Percentiles rank a stretch among this genome's conserved stretches.
These are phyloP conservation scores for Paratinospora sagittata DNA, from an alignment of 164 flowering plant genomes.

Conservation along the genomic window DNA sequence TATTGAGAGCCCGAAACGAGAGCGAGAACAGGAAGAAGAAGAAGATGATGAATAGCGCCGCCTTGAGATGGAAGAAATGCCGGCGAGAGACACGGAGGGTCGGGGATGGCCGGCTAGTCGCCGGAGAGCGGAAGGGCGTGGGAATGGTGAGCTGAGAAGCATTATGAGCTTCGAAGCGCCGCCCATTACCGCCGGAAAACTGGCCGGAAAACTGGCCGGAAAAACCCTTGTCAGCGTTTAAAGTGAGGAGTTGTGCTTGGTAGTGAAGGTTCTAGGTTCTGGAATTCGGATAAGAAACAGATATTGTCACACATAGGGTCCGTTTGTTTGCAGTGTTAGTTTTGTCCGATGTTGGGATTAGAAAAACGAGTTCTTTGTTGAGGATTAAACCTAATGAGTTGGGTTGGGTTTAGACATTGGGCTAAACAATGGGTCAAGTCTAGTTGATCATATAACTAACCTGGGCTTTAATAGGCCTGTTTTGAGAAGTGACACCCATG, in stretches of 20 bases:
- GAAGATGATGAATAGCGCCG: neutral
- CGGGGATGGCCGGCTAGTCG: conserved; percentile 20
- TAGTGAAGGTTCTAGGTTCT: neutral
- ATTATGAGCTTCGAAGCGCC: conserved; percentile 39
- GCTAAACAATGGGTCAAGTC: no score
- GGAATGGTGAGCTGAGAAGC: conserved; percentile 34
- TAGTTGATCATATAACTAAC: no score
- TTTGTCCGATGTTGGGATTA: no score
- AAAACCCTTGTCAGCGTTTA: neutral
- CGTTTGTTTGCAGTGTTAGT: no score
- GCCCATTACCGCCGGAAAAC: conserved; percentile 25
- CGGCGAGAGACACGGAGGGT: neutral
- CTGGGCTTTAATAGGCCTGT: no score
- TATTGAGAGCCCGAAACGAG: conserved; percentile 9
- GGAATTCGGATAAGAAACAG: neutral
- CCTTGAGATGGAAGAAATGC: conserved; percentile 6
- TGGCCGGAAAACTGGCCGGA: neutral
- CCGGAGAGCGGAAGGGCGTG: conserved; percentile 24
- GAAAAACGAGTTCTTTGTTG: no score
- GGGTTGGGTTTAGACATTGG: no score
- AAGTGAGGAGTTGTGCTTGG: neutral
- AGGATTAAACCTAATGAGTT: no score
- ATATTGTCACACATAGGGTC: no score
- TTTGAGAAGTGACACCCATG: no score
- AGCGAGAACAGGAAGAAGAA: conserved; percentile 2